These are phyloP conservation scores for Cetraspora pellucida DNA, from an alignment of 192 early-diverging fungal species.

Conservation along the genomic window DNA sequence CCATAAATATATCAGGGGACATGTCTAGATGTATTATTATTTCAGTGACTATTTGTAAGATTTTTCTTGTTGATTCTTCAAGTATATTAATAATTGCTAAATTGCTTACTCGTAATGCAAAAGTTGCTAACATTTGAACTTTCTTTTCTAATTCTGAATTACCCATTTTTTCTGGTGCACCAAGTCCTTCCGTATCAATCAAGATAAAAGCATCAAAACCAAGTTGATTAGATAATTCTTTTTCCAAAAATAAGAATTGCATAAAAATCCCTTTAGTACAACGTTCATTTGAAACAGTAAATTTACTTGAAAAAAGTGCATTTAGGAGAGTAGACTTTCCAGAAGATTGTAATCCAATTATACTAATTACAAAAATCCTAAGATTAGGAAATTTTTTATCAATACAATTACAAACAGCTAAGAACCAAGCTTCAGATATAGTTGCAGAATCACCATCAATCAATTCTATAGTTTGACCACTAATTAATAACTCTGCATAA, in stretches of 20 bases:
- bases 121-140: slow-evolving; percentile 8
- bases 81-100: slow-evolving; percentile 8
- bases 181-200: slow-evolving; percentile 25
- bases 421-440: slow-evolving; percentile 28
- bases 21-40: neutral
- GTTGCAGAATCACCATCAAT: slow-evolving; percentile 26
- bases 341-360: slow-evolving; percentile 34
- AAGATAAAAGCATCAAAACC: slow-evolving; percentile 22
- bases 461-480: slow-evolving; percentile 27
- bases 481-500: slow-evolving; percentile 29
- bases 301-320: slow-evolving; percentile 33
- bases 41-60: slow-evolving; percentile 1
- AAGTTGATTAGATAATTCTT: slow-evolving; percentile 25
- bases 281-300: slow-evolving; percentile 22
- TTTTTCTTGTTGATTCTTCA: slow-evolving; percentile 10
- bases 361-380: slow-evolving; percentile 23
- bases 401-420: neutral
- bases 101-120: slow-evolving; percentile 9
- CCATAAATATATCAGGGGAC: slow-evolving; percentile 1
- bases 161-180: slow-evolving; percentile 9
- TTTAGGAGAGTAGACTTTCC: slow-evolving; percentile 33
- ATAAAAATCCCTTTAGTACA: slow-evolving; percentile 34
- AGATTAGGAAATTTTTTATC: slow-evolving; percentile 19
- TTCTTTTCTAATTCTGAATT: slow-evolving; percentile 16
- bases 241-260: slow-evolving; percentile 28